A percentile compares a stretch with the other conserved stretches of the same genome.
phyloP scores from a whole-genome alignment of 208 protist species.

The Crithidia expoeki region DNA sequence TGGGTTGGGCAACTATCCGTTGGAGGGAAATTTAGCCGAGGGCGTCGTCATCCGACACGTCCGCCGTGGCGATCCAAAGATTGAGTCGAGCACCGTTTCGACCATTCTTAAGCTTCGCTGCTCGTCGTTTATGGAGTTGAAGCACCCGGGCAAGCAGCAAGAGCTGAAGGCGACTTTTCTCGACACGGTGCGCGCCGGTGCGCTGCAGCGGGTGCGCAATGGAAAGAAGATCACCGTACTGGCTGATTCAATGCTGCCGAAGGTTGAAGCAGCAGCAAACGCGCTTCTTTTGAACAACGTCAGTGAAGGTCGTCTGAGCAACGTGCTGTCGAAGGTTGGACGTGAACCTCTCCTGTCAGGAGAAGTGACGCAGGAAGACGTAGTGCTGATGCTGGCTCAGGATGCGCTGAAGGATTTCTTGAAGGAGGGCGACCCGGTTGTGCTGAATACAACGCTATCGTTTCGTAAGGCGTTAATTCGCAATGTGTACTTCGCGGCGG shows the following conservation, averaged over 20 bases:
- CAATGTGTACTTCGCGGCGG: slow-evolving; percentile 76
- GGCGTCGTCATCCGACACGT: slow-evolving; percentile 88
- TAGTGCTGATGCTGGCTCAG: slow-evolving; percentile 80
- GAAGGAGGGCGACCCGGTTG: slow-evolving; percentile 78
- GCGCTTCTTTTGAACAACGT: slow-evolving; percentile 85
- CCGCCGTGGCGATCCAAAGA: slow-evolving; percentile 62
- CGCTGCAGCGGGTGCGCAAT: slow-evolving; percentile 58
- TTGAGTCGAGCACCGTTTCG: slow-evolving; percentile 74
- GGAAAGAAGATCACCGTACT: slow-evolving; percentile 68
- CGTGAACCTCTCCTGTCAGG: slow-evolving; percentile 72
- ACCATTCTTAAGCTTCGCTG: slow-evolving; percentile 90
- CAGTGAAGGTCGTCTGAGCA: slow-evolving; percentile 81
- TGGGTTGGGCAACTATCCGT: slow-evolving; percentile 85
- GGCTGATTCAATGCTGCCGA: slow-evolving; percentile 76
- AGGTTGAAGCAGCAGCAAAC: slow-evolving; percentile 83
- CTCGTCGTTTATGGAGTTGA: slow-evolving; percentile 88
- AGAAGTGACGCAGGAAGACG: slow-evolving; percentile 56
- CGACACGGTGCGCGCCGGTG: slow-evolving; percentile 79
- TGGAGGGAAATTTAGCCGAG: slow-evolving; percentile 90
- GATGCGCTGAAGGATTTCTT: slow-evolving; percentile 91
- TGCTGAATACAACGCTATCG: slow-evolving; percentile 78
- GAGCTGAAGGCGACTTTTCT: slow-evolving; percentile 89
- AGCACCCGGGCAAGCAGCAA: slow-evolving; percentile 91
- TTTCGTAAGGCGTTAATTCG: slow-evolving; percentile 83
- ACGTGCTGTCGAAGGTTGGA: slow-evolving; percentile 85